These are phyloP conservation scores for Oehlia diaphana DNA, from an alignment of 192 early-diverging fungal species.

Conservation along the genomic window DNA sequence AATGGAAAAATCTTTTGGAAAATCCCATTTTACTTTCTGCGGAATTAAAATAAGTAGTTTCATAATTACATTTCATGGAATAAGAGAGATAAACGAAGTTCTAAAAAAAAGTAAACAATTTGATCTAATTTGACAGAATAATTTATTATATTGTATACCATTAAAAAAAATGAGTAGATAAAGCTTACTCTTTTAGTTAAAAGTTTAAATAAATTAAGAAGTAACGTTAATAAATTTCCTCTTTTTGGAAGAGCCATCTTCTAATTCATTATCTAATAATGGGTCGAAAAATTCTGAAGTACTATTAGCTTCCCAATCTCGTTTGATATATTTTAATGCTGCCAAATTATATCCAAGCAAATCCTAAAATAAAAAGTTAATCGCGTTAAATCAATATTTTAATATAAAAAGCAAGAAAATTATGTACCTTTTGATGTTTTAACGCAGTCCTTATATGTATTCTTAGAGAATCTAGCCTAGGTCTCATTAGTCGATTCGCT, in stretches of 20 bases:
- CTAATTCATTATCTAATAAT: constrained; percentile 48
- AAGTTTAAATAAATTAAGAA: constrained; percentile 21
- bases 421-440: constrained; percentile 57
- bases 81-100: too few relatives aligned
- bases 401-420: neutral
- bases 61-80: neutral
- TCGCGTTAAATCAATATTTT: neutral
- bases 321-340: constrained; percentile 70
- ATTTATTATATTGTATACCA: too few relatives aligned
- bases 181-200: neutral
- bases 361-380: constrained; percentile 48
- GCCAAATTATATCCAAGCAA: constrained; percentile 88
- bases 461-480: constrained; percentile 72
- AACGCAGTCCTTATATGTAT: constrained; percentile 62
- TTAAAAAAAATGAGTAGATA: too few relatives aligned
- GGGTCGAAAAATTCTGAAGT: constrained; percentile 77
- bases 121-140: too few relatives aligned
- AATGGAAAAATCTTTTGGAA: constrained; percentile 87
- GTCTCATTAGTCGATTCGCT: constrained; percentile 76
- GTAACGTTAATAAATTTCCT: constrained; percentile 70
- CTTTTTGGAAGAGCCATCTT: constrained; percentile 61
- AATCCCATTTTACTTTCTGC: constrained; percentile 76
- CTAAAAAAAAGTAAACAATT: too few relatives aligned
- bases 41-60: constrained; percentile 48
- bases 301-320: constrained; percentile 75